phyloP scores from a whole-genome alignment of 495 filamentous ascomycete genomes.

The Aspergillus sclerotiicarbonarius region DNA sequence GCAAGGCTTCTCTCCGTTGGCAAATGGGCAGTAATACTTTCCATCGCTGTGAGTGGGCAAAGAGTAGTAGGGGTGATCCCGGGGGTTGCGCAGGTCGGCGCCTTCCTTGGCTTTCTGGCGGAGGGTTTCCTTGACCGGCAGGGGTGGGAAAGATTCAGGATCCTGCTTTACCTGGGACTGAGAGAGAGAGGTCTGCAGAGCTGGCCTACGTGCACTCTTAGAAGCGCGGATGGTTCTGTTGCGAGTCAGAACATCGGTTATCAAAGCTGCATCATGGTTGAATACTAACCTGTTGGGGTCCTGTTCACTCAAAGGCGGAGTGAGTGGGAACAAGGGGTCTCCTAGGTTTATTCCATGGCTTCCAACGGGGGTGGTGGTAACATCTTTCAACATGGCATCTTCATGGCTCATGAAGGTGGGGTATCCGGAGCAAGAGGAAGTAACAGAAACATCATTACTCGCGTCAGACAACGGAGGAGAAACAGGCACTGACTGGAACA shows the following conservation, averaged over 20 bases:
- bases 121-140: constrained; percentile 37
- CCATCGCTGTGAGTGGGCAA: constrained; percentile 66
- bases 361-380: constrained; percentile 33
- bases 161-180: constrained; percentile 39
- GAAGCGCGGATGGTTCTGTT: constrained; percentile 41
- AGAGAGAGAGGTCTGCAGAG: constrained; percentile 32
- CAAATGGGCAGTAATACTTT: constrained; percentile 88
- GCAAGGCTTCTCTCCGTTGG: constrained; percentile 66
- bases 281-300: constrained; percentile 46
- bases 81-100: constrained; percentile 57
- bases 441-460: constrained; percentile 46
- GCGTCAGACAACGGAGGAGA: constrained; percentile 48
- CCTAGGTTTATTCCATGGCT: constrained; percentile 40
- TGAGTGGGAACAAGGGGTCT: constrained; percentile 43
- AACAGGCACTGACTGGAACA: constrained; percentile 42
- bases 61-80: constrained; percentile 78
- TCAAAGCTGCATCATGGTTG: not conserved
- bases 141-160: constrained; percentile 37
- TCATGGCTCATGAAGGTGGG: constrained; percentile 40
- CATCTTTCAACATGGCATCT: constrained; percentile 41
- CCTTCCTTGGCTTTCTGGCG: constrained; percentile 49
- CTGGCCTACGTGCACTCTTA: constrained; percentile 37
- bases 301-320: constrained; percentile 42
- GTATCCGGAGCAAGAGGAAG: constrained; percentile 44
- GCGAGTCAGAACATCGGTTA: constrained; percentile 14